Evolutionary conservation across 441 rosid genomes (phyloP), one percentile per base, ranked within the genome.

Genomic region (Euphorbia celastroides): DNA sequence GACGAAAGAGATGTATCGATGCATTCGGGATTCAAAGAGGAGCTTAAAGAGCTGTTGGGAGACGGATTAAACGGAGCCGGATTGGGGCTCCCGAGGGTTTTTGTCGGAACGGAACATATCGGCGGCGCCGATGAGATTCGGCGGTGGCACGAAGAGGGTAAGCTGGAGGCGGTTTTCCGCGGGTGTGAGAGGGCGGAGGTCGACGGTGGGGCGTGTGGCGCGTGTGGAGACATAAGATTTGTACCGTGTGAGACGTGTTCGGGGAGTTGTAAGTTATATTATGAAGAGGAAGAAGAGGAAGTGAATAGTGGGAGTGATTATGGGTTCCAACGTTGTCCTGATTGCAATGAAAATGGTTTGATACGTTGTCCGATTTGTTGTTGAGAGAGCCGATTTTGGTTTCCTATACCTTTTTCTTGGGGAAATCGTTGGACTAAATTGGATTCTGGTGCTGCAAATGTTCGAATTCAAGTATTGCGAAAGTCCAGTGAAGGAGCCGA

Each of bases 261-360:
- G 5, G 97, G 99, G 36, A 94, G 99, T 69, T 86, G 97, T 62
- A 94, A 94, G 76, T 76, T 94, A 57, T 88, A 82, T 70, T 74
- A 73, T 30, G 96, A 80, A 54, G 64, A 50, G 0, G 74, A 74
- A 11, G 79, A 79, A 8, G 84, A 80, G 0, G 83, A 77, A 11
- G 19, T 3, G 78, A 59, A 51, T 79, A 60, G 30, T 73, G 71
- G 31, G 76, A 41, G 76, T 60, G 93, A 82, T 32, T 81, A 25
- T 72, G 98, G 97, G 34, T 93, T 93, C 63, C 93, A 82, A 57
- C 80, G 89, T 48, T 93, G 99, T 68, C 97, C 88, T 16, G 86
- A 86, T 77, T 93, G 99, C 65, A 93, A 93, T 74, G 99, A 93
- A 64, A 93, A 93, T 77, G 99, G 99, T 58, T 82, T 93, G 22